Evolutionary conservation across 495 filamentous ascomycete species (phyloP).

Genomic region (Neurospora intermedia): DNA sequence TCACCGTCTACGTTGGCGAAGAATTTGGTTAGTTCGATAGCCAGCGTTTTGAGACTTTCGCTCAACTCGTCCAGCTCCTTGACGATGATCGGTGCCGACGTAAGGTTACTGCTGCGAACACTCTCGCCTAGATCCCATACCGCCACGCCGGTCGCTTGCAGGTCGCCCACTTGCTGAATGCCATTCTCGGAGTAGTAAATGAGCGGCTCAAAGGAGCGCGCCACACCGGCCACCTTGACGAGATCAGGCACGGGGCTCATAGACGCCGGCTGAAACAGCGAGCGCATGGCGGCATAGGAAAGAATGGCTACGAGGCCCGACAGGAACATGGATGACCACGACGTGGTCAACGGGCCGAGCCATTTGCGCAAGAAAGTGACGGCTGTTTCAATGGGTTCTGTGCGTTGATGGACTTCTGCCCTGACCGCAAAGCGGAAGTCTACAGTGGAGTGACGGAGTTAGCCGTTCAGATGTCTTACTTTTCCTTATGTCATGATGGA

Average conservation of each 20-base stretch:
- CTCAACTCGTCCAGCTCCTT: conserved; percentile 71
- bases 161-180: conserved; percentile 67
- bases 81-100: conserved; percentile 74
- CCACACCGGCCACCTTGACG: conserved; percentile 78
- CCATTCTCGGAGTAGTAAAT: conserved; percentile 89
- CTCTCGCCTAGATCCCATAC: conserved; percentile 89
- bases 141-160: conserved; percentile 81
- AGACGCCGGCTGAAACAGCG: conserved; percentile 54
- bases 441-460: conserved; percentile 27
- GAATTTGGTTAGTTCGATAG: conserved; percentile 73
- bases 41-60: conserved; percentile 69
- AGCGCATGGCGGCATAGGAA: conserved; percentile 48
- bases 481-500: neutral
- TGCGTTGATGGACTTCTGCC: conserved; percentile 78
- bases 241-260: conserved; percentile 70
- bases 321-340: conserved; percentile 52
- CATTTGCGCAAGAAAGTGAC: conserved; percentile 50
- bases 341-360: conserved; percentile 47
- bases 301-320: conserved; percentile 45
- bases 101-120: conserved; percentile 81
- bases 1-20: conserved; percentile 88
- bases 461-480: conserved; percentile 7
- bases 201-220: conserved; percentile 79
- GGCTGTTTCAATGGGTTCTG: conserved; percentile 71
- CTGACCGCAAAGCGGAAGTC: conserved; percentile 79